Evolutionary conservation across 805 yeast genomes (phyloP), one percentile per base, ranked within the genome.

Genomic region (Ogataea allantospora): DNA sequence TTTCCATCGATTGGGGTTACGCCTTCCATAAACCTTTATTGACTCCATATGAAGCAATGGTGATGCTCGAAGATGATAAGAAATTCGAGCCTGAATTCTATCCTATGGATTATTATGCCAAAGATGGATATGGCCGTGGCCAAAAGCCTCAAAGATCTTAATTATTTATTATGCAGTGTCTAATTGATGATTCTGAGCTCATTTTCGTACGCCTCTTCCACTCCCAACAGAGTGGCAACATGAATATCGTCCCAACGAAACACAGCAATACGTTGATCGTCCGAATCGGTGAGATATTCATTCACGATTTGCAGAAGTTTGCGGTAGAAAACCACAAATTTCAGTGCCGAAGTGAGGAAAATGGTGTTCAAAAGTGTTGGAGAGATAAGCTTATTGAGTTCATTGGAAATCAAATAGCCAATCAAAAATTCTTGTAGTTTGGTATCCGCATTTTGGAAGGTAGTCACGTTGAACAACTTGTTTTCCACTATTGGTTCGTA

Each of bases 1-100:
- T 93, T 30, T 87, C 96, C 2, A 91, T 93, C 27, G 99, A 93
- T 60, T 93, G 99, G 99, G 99, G 99, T 0, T 93, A 93, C 60
- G 99, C 99, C 0, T 93, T 93, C 56, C 79, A 80, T 42, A 85
- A 84, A 55, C 99, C 99, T 0, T 65, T 93, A 28, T 64, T 93
- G 41, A 91, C 99, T 0, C 99, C 99, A 0, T 93, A 93, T 58
- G 99, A 93, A 57, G 88, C 96, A 0, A 88, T 86, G 87, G 95
- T 89, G 5, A 74, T 88, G 73, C 61, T 93, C 49, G 83, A 77
- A 6, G 72, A 80, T 30, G 97, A 88, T 53, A 65, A 65, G 24
- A 71, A 67, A 62, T 85, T 93, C 77, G 66, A 62, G 30, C 74
- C 73, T 27, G 68, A 68, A 1, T 80, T 71, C 40, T 93, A 93